Evolutionary conservation across 306 rosid genomes (phyloP).

Genomic region (Mucuna pruriens): DNA sequence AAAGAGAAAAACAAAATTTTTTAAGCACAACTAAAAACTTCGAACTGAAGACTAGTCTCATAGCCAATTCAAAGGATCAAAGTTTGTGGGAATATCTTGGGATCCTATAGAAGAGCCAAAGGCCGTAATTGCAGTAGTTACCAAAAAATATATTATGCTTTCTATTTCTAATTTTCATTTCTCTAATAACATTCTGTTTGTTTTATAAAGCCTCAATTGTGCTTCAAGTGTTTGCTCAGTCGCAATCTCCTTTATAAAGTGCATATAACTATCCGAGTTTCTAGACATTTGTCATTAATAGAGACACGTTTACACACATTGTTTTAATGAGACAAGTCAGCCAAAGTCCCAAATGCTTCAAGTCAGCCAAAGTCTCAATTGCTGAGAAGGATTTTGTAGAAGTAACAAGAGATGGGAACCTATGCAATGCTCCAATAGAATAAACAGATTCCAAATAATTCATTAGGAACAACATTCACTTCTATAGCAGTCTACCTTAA

Average conservation of each 20-base stretch:
- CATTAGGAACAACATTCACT: neutral
- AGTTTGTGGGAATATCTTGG: no score
- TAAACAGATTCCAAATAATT: slow-evolving; percentile 3
- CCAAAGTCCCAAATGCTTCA: neutral
- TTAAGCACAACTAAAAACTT: no score
- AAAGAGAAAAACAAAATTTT: no score
- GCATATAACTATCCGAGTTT: neutral
- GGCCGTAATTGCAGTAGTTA: no score
- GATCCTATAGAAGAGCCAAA: no score
- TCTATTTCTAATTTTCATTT: neutral
- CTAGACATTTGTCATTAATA: neutral
- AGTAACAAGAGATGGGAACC: neutral
- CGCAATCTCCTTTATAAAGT: neutral
- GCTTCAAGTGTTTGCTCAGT: neutral
- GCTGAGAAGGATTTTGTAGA: no score
- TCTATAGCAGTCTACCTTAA: neutral
- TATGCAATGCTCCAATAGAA: neutral
- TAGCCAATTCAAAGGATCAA: no score
- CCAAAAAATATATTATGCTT: neutral
- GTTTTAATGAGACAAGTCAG: neutral
- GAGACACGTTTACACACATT: neutral
- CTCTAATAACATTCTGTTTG: neutral
- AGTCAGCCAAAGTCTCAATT: neutral
- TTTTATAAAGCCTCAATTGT: neutral
- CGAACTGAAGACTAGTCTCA: no score